Percentiles rank a stretch among this genome's conserved stretches.
These are phyloP conservation scores for Microascus cirrosus DNA, from an alignment of 2,329 filamentous ascomycete species.

Conservation along the genomic window DNA sequence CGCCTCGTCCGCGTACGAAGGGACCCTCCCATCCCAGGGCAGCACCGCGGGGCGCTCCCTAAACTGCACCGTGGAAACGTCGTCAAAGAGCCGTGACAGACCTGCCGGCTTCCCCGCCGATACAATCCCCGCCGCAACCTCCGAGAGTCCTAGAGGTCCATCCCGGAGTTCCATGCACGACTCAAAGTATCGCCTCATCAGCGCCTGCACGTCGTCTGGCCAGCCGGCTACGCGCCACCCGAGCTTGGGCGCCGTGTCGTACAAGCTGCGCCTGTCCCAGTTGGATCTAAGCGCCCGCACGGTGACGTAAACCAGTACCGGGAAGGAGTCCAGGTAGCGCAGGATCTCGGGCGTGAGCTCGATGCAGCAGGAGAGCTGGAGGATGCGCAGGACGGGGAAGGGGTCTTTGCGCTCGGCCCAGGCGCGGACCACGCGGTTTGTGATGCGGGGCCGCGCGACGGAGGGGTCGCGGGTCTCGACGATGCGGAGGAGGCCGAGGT, in stretches of 20 bases:
- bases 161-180: neutral
- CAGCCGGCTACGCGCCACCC: slow-evolving; percentile 20
- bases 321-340: slow-evolving; percentile 27
- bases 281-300: neutral
- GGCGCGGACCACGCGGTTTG: slow-evolving; percentile 31
- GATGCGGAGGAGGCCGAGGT: slow-evolving; percentile 36
- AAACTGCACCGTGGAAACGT: neutral
- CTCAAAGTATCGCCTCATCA: slow-evolving; percentile 3
- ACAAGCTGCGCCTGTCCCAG: neutral
- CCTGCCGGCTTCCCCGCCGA: neutral
- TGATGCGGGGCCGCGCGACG: slow-evolving; percentile 23
- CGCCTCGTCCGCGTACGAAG: neutral
- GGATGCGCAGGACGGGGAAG: slow-evolving; percentile 34
- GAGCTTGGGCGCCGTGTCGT: slow-evolving; percentile 11
- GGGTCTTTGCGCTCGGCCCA: slow-evolving; percentile 29
- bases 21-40: neutral
- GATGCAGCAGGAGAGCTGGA: slow-evolving; percentile 31
- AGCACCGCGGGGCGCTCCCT: neutral
- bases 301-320: slow-evolving; percentile 32
- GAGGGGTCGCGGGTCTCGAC: slow-evolving; percentile 20
- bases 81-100: neutral
- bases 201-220: slow-evolving; percentile 4
- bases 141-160: too few species aligned
- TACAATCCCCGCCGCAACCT: neutral
- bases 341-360: slow-evolving; percentile 27